phyloP scores from a whole-genome alignment of 106 monocot species.

The Dioscorea zingiberensis region DNA sequence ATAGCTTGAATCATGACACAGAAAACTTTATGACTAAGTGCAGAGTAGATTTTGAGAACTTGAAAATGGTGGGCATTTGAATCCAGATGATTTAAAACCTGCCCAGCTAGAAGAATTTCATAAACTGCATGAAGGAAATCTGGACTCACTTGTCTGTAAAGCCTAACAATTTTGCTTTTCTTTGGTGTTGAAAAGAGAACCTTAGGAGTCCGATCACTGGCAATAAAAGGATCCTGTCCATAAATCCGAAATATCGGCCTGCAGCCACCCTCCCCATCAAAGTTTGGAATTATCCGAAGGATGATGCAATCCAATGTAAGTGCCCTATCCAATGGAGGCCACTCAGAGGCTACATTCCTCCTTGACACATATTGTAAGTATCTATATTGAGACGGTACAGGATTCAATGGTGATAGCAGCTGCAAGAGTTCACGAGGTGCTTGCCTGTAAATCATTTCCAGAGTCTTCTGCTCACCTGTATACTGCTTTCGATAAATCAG shows the following conservation, averaged over 20 bases:
- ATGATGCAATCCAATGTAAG: constrained; percentile 90
- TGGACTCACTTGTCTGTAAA: constrained; percentile 62
- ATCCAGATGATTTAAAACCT: too few species aligned
- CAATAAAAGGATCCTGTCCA: constrained; percentile 78
- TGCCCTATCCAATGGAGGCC: constrained; percentile 88
- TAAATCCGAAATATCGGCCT: constrained; percentile 83
- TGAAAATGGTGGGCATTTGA: too few species aligned
- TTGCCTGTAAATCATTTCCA: constrained; percentile 93
- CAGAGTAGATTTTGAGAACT: too few species aligned
- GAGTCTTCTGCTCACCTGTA: constrained; percentile 73
- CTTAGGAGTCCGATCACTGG: constrained; percentile 54
- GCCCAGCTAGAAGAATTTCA: too few species aligned
- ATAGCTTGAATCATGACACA: too few species aligned
- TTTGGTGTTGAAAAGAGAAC: constrained; percentile 82
- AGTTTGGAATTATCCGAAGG: constrained; percentile 65
- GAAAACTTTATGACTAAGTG: too few species aligned
- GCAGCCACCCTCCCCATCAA: constrained; percentile 73
- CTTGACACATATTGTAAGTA: constrained; percentile 93
- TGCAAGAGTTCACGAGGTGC: constrained; percentile 77
- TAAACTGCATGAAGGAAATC: background rate
- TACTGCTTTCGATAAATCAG: constrained; percentile 77
- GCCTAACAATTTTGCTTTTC: constrained; percentile 56
- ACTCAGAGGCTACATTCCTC: constrained; percentile 81
- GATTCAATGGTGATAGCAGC: constrained; percentile 75
- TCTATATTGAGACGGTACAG: constrained; percentile 83